Conservation (phyloP, 768 basidiomycete species). For the Brasilioporus rufonigricans region DNA sequence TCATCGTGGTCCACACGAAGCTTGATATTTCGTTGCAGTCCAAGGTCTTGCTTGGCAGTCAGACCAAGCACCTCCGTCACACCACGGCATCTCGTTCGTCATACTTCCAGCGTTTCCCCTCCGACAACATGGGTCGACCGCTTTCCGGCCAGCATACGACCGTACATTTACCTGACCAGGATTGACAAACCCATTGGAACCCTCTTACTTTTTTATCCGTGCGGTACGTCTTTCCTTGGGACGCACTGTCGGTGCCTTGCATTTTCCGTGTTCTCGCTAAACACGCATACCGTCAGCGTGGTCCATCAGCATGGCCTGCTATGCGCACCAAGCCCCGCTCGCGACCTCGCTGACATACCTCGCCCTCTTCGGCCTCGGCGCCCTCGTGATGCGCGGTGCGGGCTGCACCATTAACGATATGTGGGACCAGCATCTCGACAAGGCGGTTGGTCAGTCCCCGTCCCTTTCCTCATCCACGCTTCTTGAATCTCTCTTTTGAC, state of each 20-base stretch:
- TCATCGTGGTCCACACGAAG: not conserved
- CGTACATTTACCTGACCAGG: slow-evolving; percentile 84
- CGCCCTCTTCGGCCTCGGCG: slow-evolving; percentile 83
- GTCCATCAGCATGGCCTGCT: slow-evolving; percentile 97
- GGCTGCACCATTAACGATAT: slow-evolving; percentile 99
- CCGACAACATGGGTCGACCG: slow-evolving; percentile 63
- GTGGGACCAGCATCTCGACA: slow-evolving; percentile 95
- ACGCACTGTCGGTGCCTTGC: too few relatives aligned
- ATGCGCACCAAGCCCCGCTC: slow-evolving; percentile 66
- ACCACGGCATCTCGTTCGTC: slow-evolving; percentile 12
- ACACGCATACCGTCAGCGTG: slow-evolving; percentile 64
- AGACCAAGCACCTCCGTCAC: not conserved
- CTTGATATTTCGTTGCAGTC: not conserved
- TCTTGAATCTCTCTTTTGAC: not conserved
- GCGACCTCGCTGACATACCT: slow-evolving; percentile 73
- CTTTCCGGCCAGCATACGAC: slow-evolving; percentile 56
- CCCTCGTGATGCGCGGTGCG: slow-evolving; percentile 94
- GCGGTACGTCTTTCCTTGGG: too few relatives aligned
- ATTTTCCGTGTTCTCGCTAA: not conserved
- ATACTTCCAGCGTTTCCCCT: slow-evolving; percentile 13
- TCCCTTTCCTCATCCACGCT: not conserved
- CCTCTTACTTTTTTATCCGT: slow-evolving; percentile 88
- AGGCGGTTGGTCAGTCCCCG: slow-evolving; percentile 72
- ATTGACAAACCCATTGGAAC: slow-evolving; percentile 98
- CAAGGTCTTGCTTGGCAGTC: not conserved